Base-by-base conservation (phyloP, 2,329 filamentous ascomycete genomes). In the Fusarium sp. region DNA sequence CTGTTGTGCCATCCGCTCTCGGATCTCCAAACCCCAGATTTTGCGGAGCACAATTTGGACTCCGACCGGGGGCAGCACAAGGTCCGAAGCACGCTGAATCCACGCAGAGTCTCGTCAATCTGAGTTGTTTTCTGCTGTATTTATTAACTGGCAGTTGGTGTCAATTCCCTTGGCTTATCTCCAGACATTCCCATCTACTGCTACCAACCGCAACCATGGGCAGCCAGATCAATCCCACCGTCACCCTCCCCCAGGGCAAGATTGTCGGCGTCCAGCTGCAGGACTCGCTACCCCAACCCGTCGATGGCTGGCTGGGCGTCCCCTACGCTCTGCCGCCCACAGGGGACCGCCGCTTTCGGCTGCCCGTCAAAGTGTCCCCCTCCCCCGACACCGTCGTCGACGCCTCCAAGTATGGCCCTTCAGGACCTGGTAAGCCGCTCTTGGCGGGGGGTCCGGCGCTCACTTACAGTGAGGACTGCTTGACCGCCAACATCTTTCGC, bases 401-500 rank as follows among this genome's bases (percentile, higher is more conserved):
- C 4, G 80, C 83, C 0, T 72, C 78, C 13, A 67, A 69, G 27
- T 84, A 81, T 60, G 85, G 86, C 1, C 73, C 76, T 37, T 59
- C 71, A 43, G 73, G 65, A 5, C 74, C 73, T 1, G 74, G 72
- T 15, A 75, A 75, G 27, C 74, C 52, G 3, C 51, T 76, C 7
- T 37, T 76, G 6, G 62, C 62, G 8, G 68, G 67, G 1, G 74
- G 70, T 2, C 73, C 74, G 0, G 60, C 68, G 2, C 65, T 79
- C 34, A 76, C 76, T 11, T 76, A 80, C 47, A 78, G 82, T 59
- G 88, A 89, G 75, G 82, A 89, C 74, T 90, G 88, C 56, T 79
- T 90, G 13, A 87, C 85, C 57, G 76, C 81, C 6, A 89, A 89
- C 67, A 76, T 89, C 10, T 89, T 83, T 67, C 82, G 84, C 11